These are phyloP conservation scores for Oryza nivara DNA, from an alignment of 176 grass and related monocot genomes.

Conservation along the genomic window DNA sequence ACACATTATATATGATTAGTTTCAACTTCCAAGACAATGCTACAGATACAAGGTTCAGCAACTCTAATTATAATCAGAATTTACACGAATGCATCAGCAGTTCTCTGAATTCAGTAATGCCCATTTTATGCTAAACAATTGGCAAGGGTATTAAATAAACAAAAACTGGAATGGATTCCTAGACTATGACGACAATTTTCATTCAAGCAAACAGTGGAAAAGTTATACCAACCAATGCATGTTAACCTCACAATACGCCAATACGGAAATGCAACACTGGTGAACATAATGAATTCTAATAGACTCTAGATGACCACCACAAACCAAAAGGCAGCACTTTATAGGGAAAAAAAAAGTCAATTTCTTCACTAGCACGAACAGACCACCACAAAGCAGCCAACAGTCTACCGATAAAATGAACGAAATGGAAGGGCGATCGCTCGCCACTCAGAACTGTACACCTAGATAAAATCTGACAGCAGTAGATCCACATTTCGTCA, in stretches of 20 bases:
- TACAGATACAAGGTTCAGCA: not conserved
- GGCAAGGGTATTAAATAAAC: not conserved
- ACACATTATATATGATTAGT: not conserved
- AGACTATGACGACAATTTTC: not conserved
- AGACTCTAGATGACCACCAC: not conserved
- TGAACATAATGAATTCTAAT: not conserved
- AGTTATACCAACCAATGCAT: not conserved
- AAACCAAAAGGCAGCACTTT: not conserved
- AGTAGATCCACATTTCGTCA: constrained; percentile 35
- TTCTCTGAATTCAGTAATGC: not conserved
- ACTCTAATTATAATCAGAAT: not conserved
- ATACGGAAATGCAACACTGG: not conserved
- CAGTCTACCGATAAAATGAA: not conserved
- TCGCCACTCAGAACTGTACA: not conserved
- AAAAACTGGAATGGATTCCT: not conserved
- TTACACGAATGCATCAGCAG: not conserved
- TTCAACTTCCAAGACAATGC: not conserved
- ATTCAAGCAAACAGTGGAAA: not conserved
- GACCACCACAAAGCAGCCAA: not conserved
- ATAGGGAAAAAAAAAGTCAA: not conserved
- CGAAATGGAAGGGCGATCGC: not conserved
- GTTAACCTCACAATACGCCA: not conserved
- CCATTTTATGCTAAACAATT: not conserved
- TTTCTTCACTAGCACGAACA: not conserved
- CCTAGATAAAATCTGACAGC: constrained; percentile 15